Evolutionary conservation across 768 basidiomycete species (phyloP).

Genomic region (Kwoniella sp.): DNA sequence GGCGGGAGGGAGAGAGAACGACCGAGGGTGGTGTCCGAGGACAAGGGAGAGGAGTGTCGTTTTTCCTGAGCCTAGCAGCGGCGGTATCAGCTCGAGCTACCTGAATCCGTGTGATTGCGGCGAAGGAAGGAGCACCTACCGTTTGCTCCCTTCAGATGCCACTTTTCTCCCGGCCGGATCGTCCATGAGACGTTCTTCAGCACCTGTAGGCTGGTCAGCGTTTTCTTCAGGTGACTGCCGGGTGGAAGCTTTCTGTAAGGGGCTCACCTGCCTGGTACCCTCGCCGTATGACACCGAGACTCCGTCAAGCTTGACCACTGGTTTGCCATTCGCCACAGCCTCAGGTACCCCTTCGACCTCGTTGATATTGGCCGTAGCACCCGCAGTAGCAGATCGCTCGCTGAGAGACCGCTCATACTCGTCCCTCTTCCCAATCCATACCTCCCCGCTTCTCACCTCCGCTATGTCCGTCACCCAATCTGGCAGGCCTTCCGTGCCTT

Average conservation of each 20-base stretch:
- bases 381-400: not conserved
- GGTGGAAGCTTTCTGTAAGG: too few relatives aligned
- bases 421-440: slow-evolving; percentile 57
- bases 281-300: slow-evolving; percentile 69
- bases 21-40: slow-evolving; percentile 92
- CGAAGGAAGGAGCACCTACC: slow-evolving; percentile 53
- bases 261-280: slow-evolving; percentile 52
- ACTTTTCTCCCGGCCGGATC: slow-evolving; percentile 73
- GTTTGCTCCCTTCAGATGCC: slow-evolving; percentile 86
- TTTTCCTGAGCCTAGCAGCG: slow-evolving; percentile 74
- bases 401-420: slow-evolving; percentile 36
- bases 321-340: not conserved
- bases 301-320: slow-evolving; percentile 59
- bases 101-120: not conserved
- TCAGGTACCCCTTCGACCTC: too few relatives aligned
- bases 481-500: slow-evolving; percentile 39
- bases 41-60: slow-evolving; percentile 85
- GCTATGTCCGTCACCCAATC: slow-evolving; percentile 47
- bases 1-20: slow-evolving; percentile 64
- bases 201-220: slow-evolving; percentile 59
- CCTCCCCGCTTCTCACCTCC: slow-evolving; percentile 48
- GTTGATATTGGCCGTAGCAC: too few relatives aligned
- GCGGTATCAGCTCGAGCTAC: not conserved
- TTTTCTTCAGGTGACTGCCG: too few relatives aligned
- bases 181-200: slow-evolving; percentile 76